Percentiles rank a stretch among this genome's conserved stretches.
Conservation (phyloP, 116 monocot genomes). For the Posidonia oceanica region DNA sequence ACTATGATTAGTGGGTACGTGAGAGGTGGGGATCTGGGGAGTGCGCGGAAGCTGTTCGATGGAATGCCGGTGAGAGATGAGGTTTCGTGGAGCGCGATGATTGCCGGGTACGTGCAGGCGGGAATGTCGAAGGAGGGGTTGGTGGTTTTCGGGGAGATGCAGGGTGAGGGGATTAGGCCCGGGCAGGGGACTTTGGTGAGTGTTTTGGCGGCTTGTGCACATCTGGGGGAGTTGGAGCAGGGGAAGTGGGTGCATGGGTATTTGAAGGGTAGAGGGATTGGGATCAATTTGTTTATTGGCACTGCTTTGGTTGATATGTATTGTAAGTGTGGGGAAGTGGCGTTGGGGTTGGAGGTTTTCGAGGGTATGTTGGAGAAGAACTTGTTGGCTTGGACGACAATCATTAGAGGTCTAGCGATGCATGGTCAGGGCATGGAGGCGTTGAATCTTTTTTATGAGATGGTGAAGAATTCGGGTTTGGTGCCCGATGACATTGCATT, state of each 20-base stretch:
- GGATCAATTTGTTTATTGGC: constrained; percentile 10
- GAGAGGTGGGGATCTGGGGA: constrained; percentile 5
- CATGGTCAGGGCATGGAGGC: constrained; percentile 24
- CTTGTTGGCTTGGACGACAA: constrained; percentile 25
- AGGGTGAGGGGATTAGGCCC: constrained; percentile 13
- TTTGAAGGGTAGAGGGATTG: constrained; percentile 2
- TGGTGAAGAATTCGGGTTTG: constrained; percentile 16
- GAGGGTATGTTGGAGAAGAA: constrained; percentile 21
- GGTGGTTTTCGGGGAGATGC: constrained; percentile 16
- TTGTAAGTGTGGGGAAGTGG: constrained; percentile 26
- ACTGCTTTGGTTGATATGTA: constrained; percentile 31
- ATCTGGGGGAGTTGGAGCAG: constrained; percentile 22
- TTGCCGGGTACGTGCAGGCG: constrained; percentile 17
- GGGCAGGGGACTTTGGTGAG: constrained; percentile 16
- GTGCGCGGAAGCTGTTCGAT: constrained; percentile 19
- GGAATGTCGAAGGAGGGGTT: constrained; percentile 13
- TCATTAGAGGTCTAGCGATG: constrained; percentile 21
- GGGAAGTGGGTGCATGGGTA: constrained; percentile 33
- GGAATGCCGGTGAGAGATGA: constrained; percentile 20
- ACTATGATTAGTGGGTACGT: constrained; percentile 16
- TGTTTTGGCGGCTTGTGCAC: constrained; percentile 24
- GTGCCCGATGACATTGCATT: constrained; percentile 25
- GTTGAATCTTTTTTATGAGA: constrained; percentile 15
- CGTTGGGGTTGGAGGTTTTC: constrained; percentile 19
- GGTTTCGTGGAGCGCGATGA: constrained; percentile 22